Evolutionary conservation across 371 early-diverging fungal genomes (phyloP), one percentile per base, ranked within the genome.

Genomic region (Smittium culicis): DNA sequence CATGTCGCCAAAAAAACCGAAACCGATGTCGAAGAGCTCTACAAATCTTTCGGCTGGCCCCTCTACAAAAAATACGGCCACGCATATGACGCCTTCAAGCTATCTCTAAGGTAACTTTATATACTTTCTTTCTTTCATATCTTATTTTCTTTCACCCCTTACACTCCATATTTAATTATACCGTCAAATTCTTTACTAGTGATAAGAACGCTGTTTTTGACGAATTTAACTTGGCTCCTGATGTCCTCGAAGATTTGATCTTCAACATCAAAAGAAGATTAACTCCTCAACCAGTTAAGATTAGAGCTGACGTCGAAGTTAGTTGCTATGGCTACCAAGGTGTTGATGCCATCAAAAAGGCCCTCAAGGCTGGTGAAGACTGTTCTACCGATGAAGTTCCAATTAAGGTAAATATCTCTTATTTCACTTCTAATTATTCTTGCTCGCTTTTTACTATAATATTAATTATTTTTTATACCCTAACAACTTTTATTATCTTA

Each of bases 261-360:
- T 74, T 76, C 75, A 89, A 88, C 79, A 95, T 98, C 71, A 83
- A 84, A 68, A 88, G 92, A 65, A 82, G 92, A 59, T 79, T 98
- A 81, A 94, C 94, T 34, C 98, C 97, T 62, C 94, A 96, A 75
- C 91, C 93, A 30, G 86, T 93, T 74, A 98, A 97, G 81, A 89
- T 98, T 70, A 90, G 96, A 76, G 93, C 95, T 60, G 99, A 99
- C 83, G 84, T 99, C 66, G 98, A 99, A 77, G 88, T 96, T 61
- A 89, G 91, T 71, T 99, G 99, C 82, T 92, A 89, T 69, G 91
- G 90, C 72, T 91, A 91, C 73, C 93, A 96, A 76, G 99, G 99
- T 70, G 91, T 99, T 28, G 92, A 93, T 74, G 96, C 96, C 55
- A 93, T 99, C 74, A 94, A 95, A 76, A 82, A 84, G 34, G 96